Evolutionary conservation across 441 rosid genomes (phyloP), one percentile per base, ranked within the genome.

Genomic region (Erodium moschatum): DNA sequence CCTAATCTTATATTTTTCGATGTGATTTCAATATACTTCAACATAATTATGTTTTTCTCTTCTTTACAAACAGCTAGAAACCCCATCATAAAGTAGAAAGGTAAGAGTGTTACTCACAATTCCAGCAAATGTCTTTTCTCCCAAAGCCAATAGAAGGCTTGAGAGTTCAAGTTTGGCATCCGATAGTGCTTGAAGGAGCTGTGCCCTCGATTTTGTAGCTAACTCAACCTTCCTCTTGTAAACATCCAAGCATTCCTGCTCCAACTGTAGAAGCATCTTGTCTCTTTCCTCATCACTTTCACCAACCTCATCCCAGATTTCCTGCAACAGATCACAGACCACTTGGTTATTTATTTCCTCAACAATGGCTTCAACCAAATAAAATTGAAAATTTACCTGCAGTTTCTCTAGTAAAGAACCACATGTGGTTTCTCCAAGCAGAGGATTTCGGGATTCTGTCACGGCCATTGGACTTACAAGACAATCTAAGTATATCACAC

Each of bases 271-370:
- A 74, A 94, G 94, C 89, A 87, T 73, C 82, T 83, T 88, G 83
- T 94, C 91, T 67, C 97, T 77, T 61, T 94, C 89, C 74, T 86
- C 97, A 48, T 94, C 97, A 42, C 72, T 81, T 81, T 94, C 97
- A 74, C 97, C 99, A 71, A 94, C 97, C 80, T 94, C 99, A 84
- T 94, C 97, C 99, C 99, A 94, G 31, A 94, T 90, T 87, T 90
- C 96, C 99, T 94, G 66, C 52, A 64, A 65, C 18, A 70, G 46
- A 29, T 68, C 19, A 67, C 27, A 54, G 65, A 61, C 42, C 16
- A 71, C 24, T 44, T 60, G 58, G 52, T 38, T n/a, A 24, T 20
- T 38, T 18, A 35, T 63, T 70, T 44, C 61, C 33, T 66, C 3
- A 33, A 9, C 16, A 7, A 69, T 68, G 9, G 24, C 64, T 19